Evolutionary conservation across 2,329 filamentous ascomycete species (phyloP), one percentile per base, ranked within the genome.

Genomic region (Trichoderma breve): DNA sequence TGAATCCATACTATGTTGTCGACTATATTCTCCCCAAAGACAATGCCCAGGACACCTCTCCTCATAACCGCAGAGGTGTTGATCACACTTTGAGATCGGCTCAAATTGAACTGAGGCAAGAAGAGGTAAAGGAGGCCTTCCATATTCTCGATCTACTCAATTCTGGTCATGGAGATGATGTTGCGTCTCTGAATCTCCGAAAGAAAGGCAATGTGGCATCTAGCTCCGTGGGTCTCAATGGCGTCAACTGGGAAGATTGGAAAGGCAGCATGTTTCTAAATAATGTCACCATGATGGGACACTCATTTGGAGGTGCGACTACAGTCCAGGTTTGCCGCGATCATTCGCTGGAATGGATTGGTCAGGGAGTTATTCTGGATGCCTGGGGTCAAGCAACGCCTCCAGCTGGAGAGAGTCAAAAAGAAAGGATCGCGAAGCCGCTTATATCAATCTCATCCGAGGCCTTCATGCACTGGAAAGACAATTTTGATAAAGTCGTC

Each of bases 391-490:
- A 82, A 75, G 87, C 79, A 77, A 87, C 77, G 76, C 86, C 75
- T 75, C 84, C 74, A 75, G 80, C 75, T 74, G 84, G 69, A 78
- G 83, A 86, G 34, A 81, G 84, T 21, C 80, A 82, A 1, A 76
- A 82, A 4, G 82, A 86, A 71, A 82, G 83, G 18, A 79, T 86
- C 6, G 81, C 82, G 47, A 83, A 86, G 14, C 90, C 90, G 6
- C 76, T 92, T 8, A 83, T 92, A 6, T 87, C 87, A 3, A 89
- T 92, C 76, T 91, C 90, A 63, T 88, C 86, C 6, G 90, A 92
- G 78, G 90, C 89, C 0, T 92, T 92, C 80, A 91, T 91, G 84
- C 90, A 92, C 79, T 92, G 90, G 90, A 84, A 87, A 26, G 83
- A 85, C 3, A 92, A 92, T 73, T 91, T 90, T 76, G 81, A 88